These are phyloP conservation scores for Eurotiales sp. DNA, from an alignment of 2,329 filamentous ascomycete species.

Conservation along the genomic window DNA sequence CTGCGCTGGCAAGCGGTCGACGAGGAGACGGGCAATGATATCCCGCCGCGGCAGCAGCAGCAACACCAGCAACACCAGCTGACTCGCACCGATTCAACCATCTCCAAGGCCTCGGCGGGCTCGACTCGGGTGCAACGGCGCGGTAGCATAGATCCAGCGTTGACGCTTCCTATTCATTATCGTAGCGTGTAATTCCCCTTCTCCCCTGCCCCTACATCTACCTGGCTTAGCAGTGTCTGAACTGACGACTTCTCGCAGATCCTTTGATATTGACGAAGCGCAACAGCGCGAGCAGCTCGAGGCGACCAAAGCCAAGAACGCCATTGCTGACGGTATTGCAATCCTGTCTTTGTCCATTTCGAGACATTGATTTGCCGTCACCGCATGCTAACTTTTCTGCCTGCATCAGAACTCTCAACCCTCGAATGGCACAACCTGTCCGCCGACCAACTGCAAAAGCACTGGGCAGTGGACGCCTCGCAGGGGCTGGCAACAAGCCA, in stretches of 20 bases:
- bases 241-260: slow-evolving; percentile 36
- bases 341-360: too few species aligned
- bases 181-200: slow-evolving; percentile 24
- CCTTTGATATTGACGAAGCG: slow-evolving; percentile 55
- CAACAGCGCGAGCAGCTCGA: slow-evolving; percentile 45
- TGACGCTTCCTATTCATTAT: slow-evolving; percentile 29
- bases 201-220: too few species aligned
- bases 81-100: slow-evolving; percentile 7
- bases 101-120: slow-evolving; percentile 8
- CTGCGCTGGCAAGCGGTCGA: slow-evolving; percentile 17
- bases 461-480: slow-evolving; percentile 54
- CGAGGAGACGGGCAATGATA: slow-evolving; percentile 15
- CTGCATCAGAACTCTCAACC: slow-evolving; percentile 50
- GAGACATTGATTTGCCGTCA: too few species aligned
- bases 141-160: slow-evolving; percentile 21
- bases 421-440: slow-evolving; percentile 66
- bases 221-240: too few species aligned
- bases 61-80: too few species aligned
- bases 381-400: not conserved
- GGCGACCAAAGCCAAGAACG: slow-evolving; percentile 41
- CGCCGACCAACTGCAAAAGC: slow-evolving; percentile 55
- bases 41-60: slow-evolving; percentile 3
- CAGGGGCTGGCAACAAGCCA: slow-evolving; percentile 61
- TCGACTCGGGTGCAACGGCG: slow-evolving; percentile 15
- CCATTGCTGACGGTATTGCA: slow-evolving; percentile 43